These are phyloP conservation scores for Eimeria mitis DNA, from an alignment of 169 alveolate genomes.

Conservation along the genomic window DNA sequence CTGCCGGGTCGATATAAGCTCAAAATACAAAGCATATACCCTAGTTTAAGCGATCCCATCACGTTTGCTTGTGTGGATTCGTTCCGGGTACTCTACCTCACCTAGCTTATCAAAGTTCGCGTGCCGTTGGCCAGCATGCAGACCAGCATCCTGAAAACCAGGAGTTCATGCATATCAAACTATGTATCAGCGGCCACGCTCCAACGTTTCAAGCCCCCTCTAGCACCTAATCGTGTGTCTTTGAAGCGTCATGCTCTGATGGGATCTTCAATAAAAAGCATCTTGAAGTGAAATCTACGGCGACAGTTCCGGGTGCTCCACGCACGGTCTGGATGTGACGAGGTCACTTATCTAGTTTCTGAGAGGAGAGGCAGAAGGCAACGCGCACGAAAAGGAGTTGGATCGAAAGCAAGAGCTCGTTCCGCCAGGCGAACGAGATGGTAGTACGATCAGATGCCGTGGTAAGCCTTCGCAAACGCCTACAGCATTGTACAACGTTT, in stretches of 20 bases:
- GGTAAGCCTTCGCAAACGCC: background rate
- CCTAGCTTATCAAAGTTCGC: too few species aligned
- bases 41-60: background rate
- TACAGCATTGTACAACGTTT: too few species aligned
- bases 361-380: background rate
- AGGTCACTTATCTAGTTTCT: background rate
- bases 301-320: background rate
- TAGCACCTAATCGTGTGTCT: background rate
- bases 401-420: background rate
- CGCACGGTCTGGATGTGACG: background rate
- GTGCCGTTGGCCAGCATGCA: too few species aligned
- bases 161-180: background rate
- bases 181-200: background rate
- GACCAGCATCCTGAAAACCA: too few species aligned
- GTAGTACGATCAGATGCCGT: background rate
- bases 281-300: too few species aligned
- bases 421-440: background rate
- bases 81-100: too few species aligned
- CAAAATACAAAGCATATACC: background rate
- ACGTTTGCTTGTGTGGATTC: background rate
- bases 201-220: background rate
- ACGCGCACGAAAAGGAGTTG: background rate
- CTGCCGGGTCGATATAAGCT: background rate
- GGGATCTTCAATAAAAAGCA: background rate
- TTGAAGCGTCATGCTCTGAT: background rate